A percentile compares a stretch with the other conserved stretches of the same genome.
These are phyloP conservation scores for Eremothecium gossypii DNA, from an alignment of 1,139 yeast genomes.

Conservation along the genomic window DNA sequence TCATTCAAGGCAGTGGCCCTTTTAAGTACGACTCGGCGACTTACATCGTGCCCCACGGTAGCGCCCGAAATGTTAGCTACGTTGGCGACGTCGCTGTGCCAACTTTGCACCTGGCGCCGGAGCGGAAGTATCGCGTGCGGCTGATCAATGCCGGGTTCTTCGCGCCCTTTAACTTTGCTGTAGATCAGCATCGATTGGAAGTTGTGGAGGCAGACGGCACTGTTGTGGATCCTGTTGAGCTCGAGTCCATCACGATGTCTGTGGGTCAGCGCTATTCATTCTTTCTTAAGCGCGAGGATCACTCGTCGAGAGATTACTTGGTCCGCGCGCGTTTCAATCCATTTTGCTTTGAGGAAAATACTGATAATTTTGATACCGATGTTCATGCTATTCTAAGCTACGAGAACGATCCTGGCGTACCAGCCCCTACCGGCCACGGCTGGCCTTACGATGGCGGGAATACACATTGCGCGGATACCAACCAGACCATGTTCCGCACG, in stretches of 20 bases:
- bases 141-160: conserved; percentile 48
- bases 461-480: conserved; percentile 29
- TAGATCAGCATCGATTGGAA: conserved; percentile 46
- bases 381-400: conserved; percentile 32
- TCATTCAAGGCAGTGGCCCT: conserved; percentile 44
- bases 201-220: conserved; percentile 67
- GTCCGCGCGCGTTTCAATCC: conserved; percentile 33
- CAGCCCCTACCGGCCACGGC: conserved; percentile 9
- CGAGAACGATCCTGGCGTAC: conserved; percentile 10
- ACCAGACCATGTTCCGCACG: conserved; percentile 28
- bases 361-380: conserved; percentile 31
- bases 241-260: conserved; percentile 50
- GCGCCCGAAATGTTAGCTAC: conserved; percentile 6
- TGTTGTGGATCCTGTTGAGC: conserved; percentile 46
- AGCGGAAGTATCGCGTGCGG: conserved; percentile 41
- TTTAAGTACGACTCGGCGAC: conserved; percentile 27
- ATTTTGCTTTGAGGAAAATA: conserved; percentile 31
- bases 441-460: conserved; percentile 31
- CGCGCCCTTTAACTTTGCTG: conserved; percentile 43
- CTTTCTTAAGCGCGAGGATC: conserved; percentile 37
- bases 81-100: conserved; percentile 15
- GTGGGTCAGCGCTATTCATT: conserved; percentile 73
- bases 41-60: conserved; percentile 13
- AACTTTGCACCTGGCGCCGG: conserved; percentile 37
- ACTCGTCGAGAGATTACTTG: conserved; percentile 23